Evolutionary conservation across 2,329 filamentous ascomycete genomes (phyloP).

Genomic region (Trichophyton rubrum): DNA sequence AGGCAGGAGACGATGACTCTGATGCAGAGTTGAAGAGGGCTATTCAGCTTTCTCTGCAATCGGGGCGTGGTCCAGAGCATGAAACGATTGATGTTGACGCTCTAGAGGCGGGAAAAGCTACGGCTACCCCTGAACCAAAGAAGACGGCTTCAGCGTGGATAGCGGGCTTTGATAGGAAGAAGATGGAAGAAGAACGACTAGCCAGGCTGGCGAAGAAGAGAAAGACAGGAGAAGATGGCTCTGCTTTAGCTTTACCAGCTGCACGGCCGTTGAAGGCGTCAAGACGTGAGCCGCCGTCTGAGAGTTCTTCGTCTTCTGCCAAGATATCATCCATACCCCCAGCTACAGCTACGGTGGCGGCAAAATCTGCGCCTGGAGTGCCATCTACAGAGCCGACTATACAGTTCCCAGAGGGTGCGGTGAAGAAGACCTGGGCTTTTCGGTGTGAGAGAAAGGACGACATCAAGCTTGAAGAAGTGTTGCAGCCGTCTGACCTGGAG

Average conservation of each 20-base stretch:
- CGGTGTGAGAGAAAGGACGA: slow-evolving; percentile 56
- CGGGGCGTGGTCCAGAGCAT: slow-evolving; percentile 7
- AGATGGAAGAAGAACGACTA: slow-evolving; percentile 76
- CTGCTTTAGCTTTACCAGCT: slow-evolving; percentile 20
- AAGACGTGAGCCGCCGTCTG: slow-evolving; percentile 9
- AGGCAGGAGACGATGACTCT: neutral
- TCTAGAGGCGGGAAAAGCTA: neutral
- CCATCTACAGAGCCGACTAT: slow-evolving; percentile 5
- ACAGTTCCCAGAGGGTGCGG: slow-evolving; percentile 47
- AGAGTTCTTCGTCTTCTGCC: no score
- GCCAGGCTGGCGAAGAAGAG: slow-evolving; percentile 54
- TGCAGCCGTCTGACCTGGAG: slow-evolving; percentile 59
- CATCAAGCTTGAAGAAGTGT: slow-evolving; percentile 76
- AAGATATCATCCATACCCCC: neutral
- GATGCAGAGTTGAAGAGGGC: slow-evolving; percentile 15
- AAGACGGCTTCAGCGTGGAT: slow-evolving; percentile 21
- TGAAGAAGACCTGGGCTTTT: slow-evolving; percentile 70
- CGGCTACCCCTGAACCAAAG: neutral
- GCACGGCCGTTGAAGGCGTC: slow-evolving; percentile 18
- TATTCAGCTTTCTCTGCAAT: slow-evolving; percentile 19
- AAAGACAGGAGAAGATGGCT: slow-evolving; percentile 33
- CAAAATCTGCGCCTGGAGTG: neutral
- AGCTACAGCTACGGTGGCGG: slow-evolving; percentile 5
- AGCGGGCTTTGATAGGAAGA: slow-evolving; percentile 56
- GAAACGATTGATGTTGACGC: neutral